Evolutionary conservation across 768 basidiomycete genomes (phyloP).

Genomic region (Boletus vinaceobasis): DNA sequence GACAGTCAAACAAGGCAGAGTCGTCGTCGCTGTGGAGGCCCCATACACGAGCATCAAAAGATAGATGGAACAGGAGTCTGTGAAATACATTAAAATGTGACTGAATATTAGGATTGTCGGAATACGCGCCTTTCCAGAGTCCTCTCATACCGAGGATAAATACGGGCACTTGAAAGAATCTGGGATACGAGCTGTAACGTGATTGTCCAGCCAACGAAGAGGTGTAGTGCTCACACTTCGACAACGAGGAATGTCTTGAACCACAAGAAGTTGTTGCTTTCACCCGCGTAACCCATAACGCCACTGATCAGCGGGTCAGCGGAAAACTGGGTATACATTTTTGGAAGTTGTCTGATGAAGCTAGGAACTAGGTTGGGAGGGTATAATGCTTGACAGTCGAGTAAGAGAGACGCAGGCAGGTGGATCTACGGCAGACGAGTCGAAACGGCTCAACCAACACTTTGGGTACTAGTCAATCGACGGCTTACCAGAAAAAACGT

Average conservation of each 20-base stretch:
- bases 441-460: background rate
- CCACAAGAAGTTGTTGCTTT: constrained; percentile 46
- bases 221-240: constrained; percentile 47
- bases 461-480: background rate
- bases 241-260: constrained; percentile 61
- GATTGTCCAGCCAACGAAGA: background rate
- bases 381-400: constrained; percentile 71
- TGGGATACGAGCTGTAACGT: background rate
- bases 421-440: constrained; percentile 45
- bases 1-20: constrained; percentile 63
- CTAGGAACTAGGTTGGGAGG: constrained; percentile 49
- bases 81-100: background rate
- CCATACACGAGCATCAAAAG: constrained; percentile 68
- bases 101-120: background rate
- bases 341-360: constrained; percentile 41
- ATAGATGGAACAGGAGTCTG: constrained; percentile 54
- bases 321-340: constrained; percentile 53
- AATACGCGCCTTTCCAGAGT: constrained; percentile 49
- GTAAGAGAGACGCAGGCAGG: constrained; percentile 60
- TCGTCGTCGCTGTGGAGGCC: constrained; percentile 76
- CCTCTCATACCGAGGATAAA: constrained; percentile 67
- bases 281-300: constrained; percentile 41
- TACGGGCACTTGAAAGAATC: constrained; percentile 71
- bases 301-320: constrained; percentile 66
- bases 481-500: constrained; percentile 59